phyloP scores from a whole-genome alignment of 805 yeast species.

The Ogataea glucozyma region DNA sequence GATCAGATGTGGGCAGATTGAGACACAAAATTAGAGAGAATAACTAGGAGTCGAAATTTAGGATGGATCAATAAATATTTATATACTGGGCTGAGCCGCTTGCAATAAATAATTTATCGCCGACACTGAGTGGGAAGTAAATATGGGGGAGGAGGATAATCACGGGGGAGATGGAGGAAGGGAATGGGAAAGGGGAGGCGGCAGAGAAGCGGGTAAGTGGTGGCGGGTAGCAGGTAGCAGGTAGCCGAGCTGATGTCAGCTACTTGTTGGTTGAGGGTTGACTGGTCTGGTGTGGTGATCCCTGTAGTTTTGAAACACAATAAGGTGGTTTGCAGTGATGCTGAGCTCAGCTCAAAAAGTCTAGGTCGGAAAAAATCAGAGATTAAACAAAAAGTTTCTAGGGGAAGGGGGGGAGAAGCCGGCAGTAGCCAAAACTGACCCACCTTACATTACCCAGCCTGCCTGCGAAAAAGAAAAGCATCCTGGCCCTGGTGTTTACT shows the following conservation, averaged over 20 bases:
- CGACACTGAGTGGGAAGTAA: neutral
- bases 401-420: neutral
- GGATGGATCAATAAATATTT: slow-evolving; percentile 7
- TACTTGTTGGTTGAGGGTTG: too few relatives aligned
- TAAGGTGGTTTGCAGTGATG: too few relatives aligned
- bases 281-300: too few relatives aligned
- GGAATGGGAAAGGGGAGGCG: neutral
- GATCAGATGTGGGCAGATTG: neutral
- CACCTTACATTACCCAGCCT: too few relatives aligned
- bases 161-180: neutral
- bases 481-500: too few relatives aligned
- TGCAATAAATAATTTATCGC: neutral
- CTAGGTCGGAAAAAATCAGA: too few relatives aligned
- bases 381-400: too few relatives aligned
- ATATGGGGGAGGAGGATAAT: neutral
- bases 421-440: neutral
- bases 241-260: too few relatives aligned
- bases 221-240: neutral
- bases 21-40: neutral
- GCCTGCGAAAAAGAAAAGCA: too few relatives aligned
- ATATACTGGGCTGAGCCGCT: slow-evolving; percentile 9
- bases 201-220: neutral
- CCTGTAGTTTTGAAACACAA: neutral
- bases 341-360: neutral
- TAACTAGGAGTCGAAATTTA: neutral